Percentiles rank a stretch among this genome's conserved stretches.
phyloP scores from a whole-genome alignment of 129 eudicot species.

The Pittosporum tobira region DNA sequence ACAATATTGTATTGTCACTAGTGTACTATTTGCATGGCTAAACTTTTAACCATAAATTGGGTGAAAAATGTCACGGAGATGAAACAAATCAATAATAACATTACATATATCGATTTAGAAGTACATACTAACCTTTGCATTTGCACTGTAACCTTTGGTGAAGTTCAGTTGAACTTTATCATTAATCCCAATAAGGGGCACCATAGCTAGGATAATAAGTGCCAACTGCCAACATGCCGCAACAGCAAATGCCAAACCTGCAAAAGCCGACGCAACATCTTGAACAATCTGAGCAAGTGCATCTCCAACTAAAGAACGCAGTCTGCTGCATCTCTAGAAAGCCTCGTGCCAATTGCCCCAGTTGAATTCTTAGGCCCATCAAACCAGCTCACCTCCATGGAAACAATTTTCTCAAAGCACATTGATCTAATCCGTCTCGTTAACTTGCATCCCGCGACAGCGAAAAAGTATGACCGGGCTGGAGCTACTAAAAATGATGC shows the following conservation, averaged over 20 bases:
- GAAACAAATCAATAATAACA: no score
- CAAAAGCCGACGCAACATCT: conserved; percentile 32
- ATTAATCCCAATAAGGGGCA: conserved; percentile 52
- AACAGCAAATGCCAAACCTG: conserved; percentile 64
- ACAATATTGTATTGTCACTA: no score
- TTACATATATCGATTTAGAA: no score
- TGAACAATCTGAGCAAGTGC: conserved; percentile 70
- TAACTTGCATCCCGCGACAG: conserved; percentile 62
- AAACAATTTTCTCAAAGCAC: conserved; percentile 64
- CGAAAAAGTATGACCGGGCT: conserved; percentile 50
- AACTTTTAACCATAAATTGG: no score
- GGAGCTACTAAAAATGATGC: conserved; percentile 46
- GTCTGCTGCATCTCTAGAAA: conserved; percentile 65
- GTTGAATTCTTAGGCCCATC: conserved; percentile 65
- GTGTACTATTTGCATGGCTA: no score
- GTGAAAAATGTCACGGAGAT: no score
- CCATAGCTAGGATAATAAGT: conserved; percentile 52
- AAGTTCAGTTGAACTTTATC: conserved; percentile 56
- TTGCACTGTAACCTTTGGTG: conserved; percentile 77
- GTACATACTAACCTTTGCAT: conserved; percentile 65
- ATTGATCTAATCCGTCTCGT: conserved; percentile 48
- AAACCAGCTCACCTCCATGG: conserved; percentile 80
- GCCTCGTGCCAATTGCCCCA: conserved; percentile 66
- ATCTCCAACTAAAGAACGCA: conserved; percentile 71
- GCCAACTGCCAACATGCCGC: conserved; percentile 70